A percentile compares a stretch with the other conserved stretches of the same genome.
phyloP scores from a whole-genome alignment of 495 filamentous ascomycete species.

The Oleoguttula mirabilis region DNA sequence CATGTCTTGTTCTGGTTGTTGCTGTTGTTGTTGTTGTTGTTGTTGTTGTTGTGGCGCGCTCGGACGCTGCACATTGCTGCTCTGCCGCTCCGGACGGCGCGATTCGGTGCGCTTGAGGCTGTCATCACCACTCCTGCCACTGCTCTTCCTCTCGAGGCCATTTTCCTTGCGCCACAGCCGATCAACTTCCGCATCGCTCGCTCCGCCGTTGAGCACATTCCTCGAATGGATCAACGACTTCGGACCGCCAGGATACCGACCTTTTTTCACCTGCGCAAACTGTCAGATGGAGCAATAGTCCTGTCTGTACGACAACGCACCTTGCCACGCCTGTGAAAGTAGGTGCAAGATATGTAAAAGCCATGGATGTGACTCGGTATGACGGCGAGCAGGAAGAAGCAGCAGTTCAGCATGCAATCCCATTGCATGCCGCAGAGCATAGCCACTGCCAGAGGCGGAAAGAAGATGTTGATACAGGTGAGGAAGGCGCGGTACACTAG shows the following conservation, averaged over 20 bases:
- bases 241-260: conserved; percentile 18
- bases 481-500: conserved; percentile 19
- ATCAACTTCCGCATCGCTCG: conserved; percentile 3
- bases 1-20: neutral
- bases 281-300: too few relatives aligned
- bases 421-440: conserved; percentile 24
- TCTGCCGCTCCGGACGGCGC: neutral
- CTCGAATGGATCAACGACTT: conserved; percentile 14
- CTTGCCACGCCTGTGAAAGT: conserved; percentile 29
- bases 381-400: conserved; percentile 32
- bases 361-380: conserved; percentile 33
- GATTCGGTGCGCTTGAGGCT: neutral
- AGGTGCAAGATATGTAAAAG: conserved; percentile 33
- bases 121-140: neutral
- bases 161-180: conserved; percentile 9
- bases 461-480: conserved; percentile 22
- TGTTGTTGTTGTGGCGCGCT: too few relatives aligned
- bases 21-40: too few relatives aligned
- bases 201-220: conserved; percentile 20
- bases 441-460: conserved; percentile 22
- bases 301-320: conserved; percentile 20
- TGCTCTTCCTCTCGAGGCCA: conserved; percentile 1
- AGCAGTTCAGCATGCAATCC: conserved; percentile 29
- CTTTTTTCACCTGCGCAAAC: conserved; percentile 16
- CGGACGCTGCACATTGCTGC: too few relatives aligned